Evolutionary conservation across 2,329 filamentous ascomycete genomes (phyloP).

Genomic region (Cercospora beticola): DNA sequence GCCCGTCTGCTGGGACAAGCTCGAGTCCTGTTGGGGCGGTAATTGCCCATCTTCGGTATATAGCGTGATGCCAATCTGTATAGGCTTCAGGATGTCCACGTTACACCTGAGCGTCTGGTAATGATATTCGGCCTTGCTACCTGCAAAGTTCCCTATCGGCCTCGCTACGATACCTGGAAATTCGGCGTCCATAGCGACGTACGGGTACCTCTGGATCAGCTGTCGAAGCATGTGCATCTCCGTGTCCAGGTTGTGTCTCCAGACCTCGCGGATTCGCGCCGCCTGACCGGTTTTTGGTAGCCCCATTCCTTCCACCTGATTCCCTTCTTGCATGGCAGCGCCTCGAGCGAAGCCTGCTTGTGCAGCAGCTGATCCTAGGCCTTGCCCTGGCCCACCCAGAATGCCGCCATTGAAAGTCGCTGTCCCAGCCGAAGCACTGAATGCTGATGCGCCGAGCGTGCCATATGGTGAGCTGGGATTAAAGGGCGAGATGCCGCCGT

Average conservation of each 20-base stretch:
- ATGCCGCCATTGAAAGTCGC: conserved; percentile 36
- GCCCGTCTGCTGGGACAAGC: conserved; percentile 46
- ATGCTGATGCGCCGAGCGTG: conserved; percentile 33
- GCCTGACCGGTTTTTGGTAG: conserved; percentile 61
- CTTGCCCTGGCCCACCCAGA: conserved; percentile 51
- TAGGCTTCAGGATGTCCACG: conserved; percentile 95
- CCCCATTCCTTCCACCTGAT: conserved; percentile 29
- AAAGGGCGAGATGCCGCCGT: conserved; percentile 43
- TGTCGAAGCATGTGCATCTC: conserved; percentile 84
- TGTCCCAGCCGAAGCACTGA: conserved; percentile 32
- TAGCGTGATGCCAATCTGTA: conserved; percentile 91
- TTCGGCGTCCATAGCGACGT: conserved; percentile 98
- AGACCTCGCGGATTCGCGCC: conserved; percentile 89
- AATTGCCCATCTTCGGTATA: conserved; percentile 90
- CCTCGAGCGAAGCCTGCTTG: conserved; percentile 84
- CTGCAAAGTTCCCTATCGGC: conserved; percentile 86
- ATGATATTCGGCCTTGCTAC: conserved; percentile 92
- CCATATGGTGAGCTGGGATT: conserved; percentile 32
- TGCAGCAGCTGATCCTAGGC: conserved; percentile 81
- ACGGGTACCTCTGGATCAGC: conserved; percentile 86
- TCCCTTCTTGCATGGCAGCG: conserved; percentile 53
- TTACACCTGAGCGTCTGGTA: conserved; percentile 97
- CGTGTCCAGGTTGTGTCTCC: conserved; percentile 85
- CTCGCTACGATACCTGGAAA: conserved; percentile 97
- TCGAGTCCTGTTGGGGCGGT: conserved; percentile 63